Base-by-base conservation (phyloP, 2,329 filamentous ascomycete genomes). In the Paracamarosporium sp. region DNA sequence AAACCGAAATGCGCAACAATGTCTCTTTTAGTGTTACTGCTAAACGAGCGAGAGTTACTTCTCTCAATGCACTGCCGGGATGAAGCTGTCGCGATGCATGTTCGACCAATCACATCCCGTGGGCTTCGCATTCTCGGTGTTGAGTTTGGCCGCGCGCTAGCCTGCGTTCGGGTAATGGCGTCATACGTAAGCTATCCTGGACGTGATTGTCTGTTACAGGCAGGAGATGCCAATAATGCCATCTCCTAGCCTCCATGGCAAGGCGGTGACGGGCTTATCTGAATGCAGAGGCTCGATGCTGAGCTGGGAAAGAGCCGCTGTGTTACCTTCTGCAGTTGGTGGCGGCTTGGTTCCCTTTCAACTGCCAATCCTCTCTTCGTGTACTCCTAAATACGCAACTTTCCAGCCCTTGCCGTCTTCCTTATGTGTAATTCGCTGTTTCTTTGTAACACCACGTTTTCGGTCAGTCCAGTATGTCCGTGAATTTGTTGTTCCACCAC, bases 81-180 rank as follows among this genome's bases (percentile, higher is more conserved):
- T 44, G 38, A 33, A 44, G 45, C 36, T 50, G 35, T 25, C n/a
- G 38, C 25, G 35, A 40, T 50, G 6, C 13, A 33, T 17, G 8
- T 13, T 20, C 27, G n/a, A 27, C 56, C 56, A 55, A 59, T 59
- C 47, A 59, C 6, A 13, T 24, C 6, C 9, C 3, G 17, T 5
- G 3, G 13, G 17, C 17, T 43, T 59, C 56, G 56, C 52, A 59
- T 55, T 20, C n/a, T 13, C 56, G 56, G 56, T 15, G 45, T n/a
- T 36, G 46, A 47, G 47, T 59, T 59, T 41, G 24, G 9, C 56
- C 56, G 56, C 56, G 30, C 40, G 22, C 40, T 43, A 43, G 20
- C 40, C 40, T 27, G 40, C 3, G 5, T 5, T 43, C 35, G 35
- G 13, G 5, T 38, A 20, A n/a, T 43, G 22, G 27, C n/a, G 40